These are phyloP conservation scores for Carex arenaria DNA, from an alignment of 202 grass and related monocot genomes.

Conservation along the genomic window DNA sequence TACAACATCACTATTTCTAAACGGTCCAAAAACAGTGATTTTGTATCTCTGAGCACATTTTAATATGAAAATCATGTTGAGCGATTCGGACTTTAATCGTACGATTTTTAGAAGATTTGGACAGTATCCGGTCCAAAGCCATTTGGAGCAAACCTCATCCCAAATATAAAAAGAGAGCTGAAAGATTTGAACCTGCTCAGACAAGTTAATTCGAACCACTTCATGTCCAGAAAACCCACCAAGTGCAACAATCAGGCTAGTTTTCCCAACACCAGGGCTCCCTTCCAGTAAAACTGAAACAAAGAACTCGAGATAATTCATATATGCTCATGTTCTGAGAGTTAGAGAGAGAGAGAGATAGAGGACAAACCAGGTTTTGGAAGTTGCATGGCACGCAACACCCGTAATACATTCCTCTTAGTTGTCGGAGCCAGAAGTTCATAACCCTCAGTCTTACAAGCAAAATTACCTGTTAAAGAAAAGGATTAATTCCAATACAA, in stretches of 20 bases:
- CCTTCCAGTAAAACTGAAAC: constrained; percentile 83
- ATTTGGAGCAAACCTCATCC: too few relatives aligned
- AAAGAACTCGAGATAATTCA: constrained; percentile 4
- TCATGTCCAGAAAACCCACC: constrained; percentile 70
- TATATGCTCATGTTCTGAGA: not conserved
- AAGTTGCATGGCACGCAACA: constrained; percentile 87
- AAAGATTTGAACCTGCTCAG: constrained; percentile 49
- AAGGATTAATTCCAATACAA: not conserved
- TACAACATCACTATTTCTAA: too few relatives aligned
- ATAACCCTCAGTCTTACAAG: constrained; percentile 54
- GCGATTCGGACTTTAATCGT: too few relatives aligned
- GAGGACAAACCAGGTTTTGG: constrained; percentile 47
- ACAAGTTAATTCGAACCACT: constrained; percentile 92
- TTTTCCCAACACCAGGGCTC: constrained; percentile 96
- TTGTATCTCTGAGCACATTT: too few relatives aligned
- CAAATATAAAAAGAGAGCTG: not conserved
- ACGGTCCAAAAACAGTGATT: too few relatives aligned
- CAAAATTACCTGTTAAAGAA: constrained; percentile 24
- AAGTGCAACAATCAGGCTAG: constrained; percentile 81
- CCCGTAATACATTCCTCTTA: constrained; percentile 79
- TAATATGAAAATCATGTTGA: too few relatives aligned
- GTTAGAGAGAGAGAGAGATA: not conserved
- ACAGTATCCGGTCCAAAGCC: too few relatives aligned
- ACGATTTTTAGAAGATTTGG: too few relatives aligned
- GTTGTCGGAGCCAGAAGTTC: constrained; percentile 73